Evolutionary conservation across 2,329 filamentous ascomycete genomes (phyloP).

Genomic region (Leptographium flavum): DNA sequence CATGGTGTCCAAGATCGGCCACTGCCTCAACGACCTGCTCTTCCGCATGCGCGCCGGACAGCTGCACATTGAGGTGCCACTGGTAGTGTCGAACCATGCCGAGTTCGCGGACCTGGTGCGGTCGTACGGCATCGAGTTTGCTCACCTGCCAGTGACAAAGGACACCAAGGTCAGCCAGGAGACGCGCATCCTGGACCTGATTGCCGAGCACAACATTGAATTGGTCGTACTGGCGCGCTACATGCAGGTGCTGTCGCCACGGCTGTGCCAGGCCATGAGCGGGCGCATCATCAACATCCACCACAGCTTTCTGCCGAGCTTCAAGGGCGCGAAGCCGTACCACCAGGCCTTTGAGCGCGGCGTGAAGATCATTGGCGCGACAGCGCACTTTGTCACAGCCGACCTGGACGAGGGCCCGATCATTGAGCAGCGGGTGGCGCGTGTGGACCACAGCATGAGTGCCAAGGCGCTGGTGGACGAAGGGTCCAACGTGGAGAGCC

Average conservation of each 20-base stretch:
- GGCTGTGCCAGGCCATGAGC: constrained; percentile 62
- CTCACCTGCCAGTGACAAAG: constrained; percentile 65
- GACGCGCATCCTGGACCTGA: constrained; percentile 53
- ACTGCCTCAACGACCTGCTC: constrained; percentile 54
- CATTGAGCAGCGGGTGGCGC: constrained; percentile 68
- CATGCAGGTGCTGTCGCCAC: constrained; percentile 73
- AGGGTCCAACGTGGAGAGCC: constrained; percentile 72
- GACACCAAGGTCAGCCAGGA: constrained; percentile 69
- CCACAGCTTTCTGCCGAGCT: constrained; percentile 72
- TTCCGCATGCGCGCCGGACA: constrained; percentile 56
- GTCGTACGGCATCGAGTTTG: constrained; percentile 65
- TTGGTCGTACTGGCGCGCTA: constrained; percentile 71
- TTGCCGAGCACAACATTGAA: constrained; percentile 55
- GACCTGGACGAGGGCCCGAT: constrained; percentile 79
- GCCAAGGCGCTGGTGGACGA: constrained; percentile 65
- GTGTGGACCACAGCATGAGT: constrained; percentile 64
- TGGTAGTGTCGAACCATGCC: constrained; percentile 72
- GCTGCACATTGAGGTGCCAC: constrained; percentile 58
- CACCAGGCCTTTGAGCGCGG: constrained; percentile 77
- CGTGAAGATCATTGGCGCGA: constrained; percentile 80
- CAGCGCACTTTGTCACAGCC: constrained; percentile 74
- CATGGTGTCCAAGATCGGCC: constrained; percentile 83
- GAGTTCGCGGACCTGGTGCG: constrained; percentile 56
- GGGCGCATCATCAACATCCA: constrained; percentile 88
- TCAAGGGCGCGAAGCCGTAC: constrained; percentile 82